Base-by-base conservation (phyloP, 371 early-diverging fungal species). In the Mortierella sp. region DNA sequence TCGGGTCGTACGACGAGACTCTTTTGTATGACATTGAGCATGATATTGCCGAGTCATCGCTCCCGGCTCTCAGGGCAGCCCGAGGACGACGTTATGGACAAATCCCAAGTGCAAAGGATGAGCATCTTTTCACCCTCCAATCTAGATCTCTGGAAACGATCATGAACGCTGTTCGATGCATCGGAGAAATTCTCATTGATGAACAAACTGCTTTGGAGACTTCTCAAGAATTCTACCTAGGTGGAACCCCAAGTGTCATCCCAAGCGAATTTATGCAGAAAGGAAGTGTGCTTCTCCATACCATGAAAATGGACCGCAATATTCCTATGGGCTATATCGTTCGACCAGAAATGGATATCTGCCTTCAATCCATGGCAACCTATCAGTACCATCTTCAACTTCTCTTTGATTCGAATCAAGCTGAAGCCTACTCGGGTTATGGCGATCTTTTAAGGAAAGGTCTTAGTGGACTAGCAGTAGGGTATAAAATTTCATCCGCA, bases 371-470 rank as follows among this genome's bases (percentile, higher is more conserved):
- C 16, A 64, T 74, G 51, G 61, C 64, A 28, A 30, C n/a, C 23
- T 53, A 19, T 7, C 63, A 57, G 48, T 68, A 60, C 53, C 74
- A 74, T 29, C 47, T 68, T 37, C 74, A 74, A 23, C 48, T 74
- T 2, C 25, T 56, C 7, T 18, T 74, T 56, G 12, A n/a, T 0
- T 11, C 46, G 1, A 26, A 4, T 7, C 63, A 68, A 12, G 68
- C 57, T 7, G 5, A 12, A 21, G 7, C 21, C 7, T 21, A 68
- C 12, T 19, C 60, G 14, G 64, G 62, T 4, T 45, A 58, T 1
- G 3, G 4, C 1, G 74, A 61, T 2, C n/a, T 9, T 5, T 6
- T 50, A 28, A 28, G 68, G 15, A 60, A 66, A 5, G 2, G 23
- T 18, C 21, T 19, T 18, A 46, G 55, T 14, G 26, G 9, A 4